Conservation (phyloP, 1,284 basidiomycete species). For the Pascua guehoae region DNA sequence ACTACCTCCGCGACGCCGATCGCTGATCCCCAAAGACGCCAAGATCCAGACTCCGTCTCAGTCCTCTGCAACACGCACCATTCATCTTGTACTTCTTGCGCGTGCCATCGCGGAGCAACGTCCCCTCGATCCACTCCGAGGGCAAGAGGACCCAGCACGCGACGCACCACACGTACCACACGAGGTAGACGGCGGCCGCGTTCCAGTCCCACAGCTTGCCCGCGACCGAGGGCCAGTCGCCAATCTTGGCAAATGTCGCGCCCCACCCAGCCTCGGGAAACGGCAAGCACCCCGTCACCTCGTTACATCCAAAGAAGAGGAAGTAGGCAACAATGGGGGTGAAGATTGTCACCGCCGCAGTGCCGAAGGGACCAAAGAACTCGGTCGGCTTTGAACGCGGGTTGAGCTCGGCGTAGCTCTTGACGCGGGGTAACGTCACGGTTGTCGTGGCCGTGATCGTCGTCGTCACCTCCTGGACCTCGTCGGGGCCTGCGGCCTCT, state of each 20-base stretch:
- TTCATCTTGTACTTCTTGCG: conserved; percentile 90
- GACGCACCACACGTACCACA: conserved; percentile 86
- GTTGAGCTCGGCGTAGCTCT: conserved; percentile 48
- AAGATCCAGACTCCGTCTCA: neutral
- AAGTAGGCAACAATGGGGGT: conserved; percentile 74
- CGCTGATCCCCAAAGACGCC: no score
- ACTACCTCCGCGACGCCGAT: no score
- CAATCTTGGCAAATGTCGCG: conserved; percentile 13
- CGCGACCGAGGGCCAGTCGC: conserved; percentile 32
- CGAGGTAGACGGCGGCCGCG: conserved; percentile 71
- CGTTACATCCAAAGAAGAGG: conserved; percentile 82
- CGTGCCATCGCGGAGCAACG: conserved; percentile 69
- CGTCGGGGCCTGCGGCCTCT: neutral
- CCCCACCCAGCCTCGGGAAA: conserved; percentile 27
- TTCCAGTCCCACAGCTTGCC: conserved; percentile 71
- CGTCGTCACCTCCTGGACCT: conserved; percentile 25
- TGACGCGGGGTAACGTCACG: conserved; percentile 38
- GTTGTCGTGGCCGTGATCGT: conserved; percentile 44
- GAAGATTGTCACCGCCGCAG: conserved; percentile 65
- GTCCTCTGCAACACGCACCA: conserved; percentile 58
- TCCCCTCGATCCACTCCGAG: conserved; percentile 79
- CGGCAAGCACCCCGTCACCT: conserved; percentile 63
- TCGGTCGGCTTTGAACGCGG: conserved; percentile 62
- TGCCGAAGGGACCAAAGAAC: conserved; percentile 81
- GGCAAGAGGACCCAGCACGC: conserved; percentile 79